These are phyloP conservation scores for Pythium myriotylum DNA, from an alignment of 352 stramenopile species.

Conservation along the genomic window DNA sequence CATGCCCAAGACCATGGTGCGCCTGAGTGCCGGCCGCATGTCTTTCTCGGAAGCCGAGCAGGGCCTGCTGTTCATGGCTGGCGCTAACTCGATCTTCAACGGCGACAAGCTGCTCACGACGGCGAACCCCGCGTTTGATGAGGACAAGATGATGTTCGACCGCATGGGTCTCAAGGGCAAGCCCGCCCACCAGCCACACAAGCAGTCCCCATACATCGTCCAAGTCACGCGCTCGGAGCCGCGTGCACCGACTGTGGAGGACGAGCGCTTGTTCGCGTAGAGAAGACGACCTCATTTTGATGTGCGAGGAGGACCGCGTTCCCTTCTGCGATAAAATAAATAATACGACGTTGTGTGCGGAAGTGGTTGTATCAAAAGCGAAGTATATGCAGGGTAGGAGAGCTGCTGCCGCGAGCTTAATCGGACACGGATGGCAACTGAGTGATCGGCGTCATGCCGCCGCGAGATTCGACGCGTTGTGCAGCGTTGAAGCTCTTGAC, in stretches of 20 bases:
- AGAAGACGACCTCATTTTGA: slow-evolving; percentile 38
- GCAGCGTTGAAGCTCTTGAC: slow-evolving; percentile 27
- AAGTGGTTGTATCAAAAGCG: slow-evolving; percentile 1
- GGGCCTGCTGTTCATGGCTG: slow-evolving; percentile 96
- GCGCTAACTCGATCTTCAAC: slow-evolving; percentile 99
- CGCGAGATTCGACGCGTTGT: slow-evolving; percentile 11
- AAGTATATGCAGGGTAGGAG: neutral
- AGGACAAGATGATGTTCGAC: slow-evolving; percentile 94
- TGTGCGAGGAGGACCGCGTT: neutral
- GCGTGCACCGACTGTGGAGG: slow-evolving; percentile 31
- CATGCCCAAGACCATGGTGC: slow-evolving; percentile 98
- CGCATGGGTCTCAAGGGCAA: slow-evolving; percentile 96
- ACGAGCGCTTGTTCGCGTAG: slow-evolving; percentile 58
- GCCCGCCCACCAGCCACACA: slow-evolving; percentile 92
- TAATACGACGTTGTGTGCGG: neutral
- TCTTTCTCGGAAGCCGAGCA: slow-evolving; percentile 97
- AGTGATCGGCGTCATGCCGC: slow-evolving; percentile 1
- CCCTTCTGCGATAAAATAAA: slow-evolving; percentile 12
- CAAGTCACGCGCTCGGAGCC: slow-evolving; percentile 75
- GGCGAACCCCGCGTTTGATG: slow-evolving; percentile 95
- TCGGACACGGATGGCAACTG: neutral
- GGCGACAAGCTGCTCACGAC: slow-evolving; percentile 98
- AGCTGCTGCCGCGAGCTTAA: neutral
- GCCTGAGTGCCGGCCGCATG: slow-evolving; percentile 95
- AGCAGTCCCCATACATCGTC: slow-evolving; percentile 81